Evolutionary conservation across 257 asterid genomes (phyloP).

Genomic region (Craterostigma plantagineum): DNA sequence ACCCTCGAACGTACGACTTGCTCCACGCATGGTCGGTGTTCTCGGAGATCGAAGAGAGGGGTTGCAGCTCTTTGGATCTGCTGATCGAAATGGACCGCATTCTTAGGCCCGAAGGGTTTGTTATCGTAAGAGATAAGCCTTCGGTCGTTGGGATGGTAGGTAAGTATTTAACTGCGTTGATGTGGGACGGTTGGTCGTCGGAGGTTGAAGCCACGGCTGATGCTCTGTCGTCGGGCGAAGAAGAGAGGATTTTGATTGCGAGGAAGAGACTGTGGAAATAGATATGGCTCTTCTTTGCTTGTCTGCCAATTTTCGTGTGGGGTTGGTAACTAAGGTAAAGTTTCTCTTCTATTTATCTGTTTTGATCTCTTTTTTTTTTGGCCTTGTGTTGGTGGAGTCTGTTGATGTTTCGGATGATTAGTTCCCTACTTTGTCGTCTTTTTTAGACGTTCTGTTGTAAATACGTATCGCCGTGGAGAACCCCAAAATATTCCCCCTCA

Average conservation of each 20-base stretch:
- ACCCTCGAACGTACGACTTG: slow-evolving; percentile 88
- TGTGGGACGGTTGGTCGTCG: slow-evolving; percentile 77
- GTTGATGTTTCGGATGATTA: too few relatives aligned
- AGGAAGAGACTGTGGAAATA: slow-evolving; percentile 39
- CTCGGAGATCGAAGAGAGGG: slow-evolving; percentile 46
- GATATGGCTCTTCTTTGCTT: too few relatives aligned
- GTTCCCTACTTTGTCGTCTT: too few relatives aligned
- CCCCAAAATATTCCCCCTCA: too few relatives aligned
- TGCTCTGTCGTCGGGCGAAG: slow-evolving; percentile 26
- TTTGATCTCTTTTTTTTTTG: too few relatives aligned
- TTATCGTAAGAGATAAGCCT: slow-evolving; percentile 60
- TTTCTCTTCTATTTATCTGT: too few relatives aligned
- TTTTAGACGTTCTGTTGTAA: too few relatives aligned
- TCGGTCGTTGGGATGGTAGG: slow-evolving; percentile 28
- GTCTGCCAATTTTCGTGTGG: too few relatives aligned
- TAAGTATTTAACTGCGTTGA: slow-evolving; percentile 44
- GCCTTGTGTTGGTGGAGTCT: too few relatives aligned
- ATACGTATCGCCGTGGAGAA: too few relatives aligned
- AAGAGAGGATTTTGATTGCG: slow-evolving; percentile 57
- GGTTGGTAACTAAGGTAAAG: too few relatives aligned
- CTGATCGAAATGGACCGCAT: slow-evolving; percentile 85
- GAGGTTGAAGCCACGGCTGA: slow-evolving; percentile 62
- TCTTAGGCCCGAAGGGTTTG: slow-evolving; percentile 75
- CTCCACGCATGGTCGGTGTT: slow-evolving; percentile 75
- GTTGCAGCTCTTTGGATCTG: slow-evolving; percentile 72